Conservation (phyloP, 495 filamentous ascomycete genomes). For the Parathielavia hyrcaniae region DNA sequence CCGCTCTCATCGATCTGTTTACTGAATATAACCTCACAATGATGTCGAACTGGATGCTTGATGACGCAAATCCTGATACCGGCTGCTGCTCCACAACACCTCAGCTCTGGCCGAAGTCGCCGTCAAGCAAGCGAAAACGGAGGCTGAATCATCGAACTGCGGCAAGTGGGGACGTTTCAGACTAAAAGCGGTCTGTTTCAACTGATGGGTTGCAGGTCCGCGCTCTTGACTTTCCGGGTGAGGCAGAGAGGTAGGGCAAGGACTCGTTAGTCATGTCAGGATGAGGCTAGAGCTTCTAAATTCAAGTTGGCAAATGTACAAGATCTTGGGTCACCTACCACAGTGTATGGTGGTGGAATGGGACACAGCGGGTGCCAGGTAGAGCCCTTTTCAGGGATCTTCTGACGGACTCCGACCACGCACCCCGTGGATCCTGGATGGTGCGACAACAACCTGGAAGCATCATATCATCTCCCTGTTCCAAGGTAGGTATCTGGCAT, state of each 20-base stretch:
- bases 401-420: not conserved
- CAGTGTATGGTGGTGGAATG: not conserved
- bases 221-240: not conserved
- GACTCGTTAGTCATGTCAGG: not conserved
- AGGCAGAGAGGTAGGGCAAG: not conserved
- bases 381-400: no score
- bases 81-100: not conserved
- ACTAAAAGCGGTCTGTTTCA: conserved; percentile 12
- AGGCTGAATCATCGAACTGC: conserved; percentile 4
- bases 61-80: conserved; percentile 7
- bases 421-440: not conserved
- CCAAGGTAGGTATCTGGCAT: no score
- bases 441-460: not conserved
- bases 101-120: not conserved
- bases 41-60: not conserved
- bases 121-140: not conserved
- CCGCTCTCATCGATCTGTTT: not conserved
- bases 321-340: no score
- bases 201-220: conserved; percentile 4
- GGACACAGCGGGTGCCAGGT: no score
- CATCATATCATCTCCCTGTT: no score
- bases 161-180: conserved; percentile 15
- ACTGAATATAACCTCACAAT: no score
- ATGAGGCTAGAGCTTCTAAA: not conserved
- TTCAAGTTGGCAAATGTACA: not conserved